Evolutionary conservation across 129 eudicot genomes (phyloP), one percentile per base, ranked within the genome.

Genomic region (Tanacetum coccineum): DNA sequence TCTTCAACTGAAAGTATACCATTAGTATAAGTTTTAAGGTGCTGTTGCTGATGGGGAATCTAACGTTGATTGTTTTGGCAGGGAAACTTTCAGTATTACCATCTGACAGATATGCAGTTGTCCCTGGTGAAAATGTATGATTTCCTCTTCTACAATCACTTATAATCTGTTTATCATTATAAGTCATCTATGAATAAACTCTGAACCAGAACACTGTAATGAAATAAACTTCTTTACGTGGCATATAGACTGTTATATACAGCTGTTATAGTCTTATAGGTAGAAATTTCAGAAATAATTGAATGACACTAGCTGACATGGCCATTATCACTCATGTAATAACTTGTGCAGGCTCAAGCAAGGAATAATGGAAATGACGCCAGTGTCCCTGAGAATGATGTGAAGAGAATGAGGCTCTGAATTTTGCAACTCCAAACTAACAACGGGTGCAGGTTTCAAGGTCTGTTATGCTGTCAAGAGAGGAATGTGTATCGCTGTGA

Each of bases 61-160:
- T 58, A 53, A 68, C 7, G 58, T 18, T 14, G 13, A 17, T 3
- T 51, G 10, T 40, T 63, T 76, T 67, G 36, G 63, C 90, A 89
- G 99, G 86, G 70, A 89, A 82, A 80, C 44, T 74, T 66, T 82
- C 78, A 66, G 89, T 83, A 65, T 81, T 81, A 36, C 95, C 96
- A 19, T 78, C 87, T 10, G 87, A 79, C 73, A 93, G 92, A 84
- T 93, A 93, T 71, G 96, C 96, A 3, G 89, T 93, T 70, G 98
- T 93, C 68, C 98, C 98, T 25, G 88, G 82, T 75, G 92, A 93
- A 66, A 78, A 13, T 30, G 80, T 78, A 64, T 42, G 58, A 45
- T 48, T 13, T 65, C 55, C 9, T 63, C 76, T 46, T 44, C 53
- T 17, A 52, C 26, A 26, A 4, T 13, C 9, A 9, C 2, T 2